phyloP scores from a whole-genome alignment of 805 yeast species.

The Saturnispora besseyi region DNA sequence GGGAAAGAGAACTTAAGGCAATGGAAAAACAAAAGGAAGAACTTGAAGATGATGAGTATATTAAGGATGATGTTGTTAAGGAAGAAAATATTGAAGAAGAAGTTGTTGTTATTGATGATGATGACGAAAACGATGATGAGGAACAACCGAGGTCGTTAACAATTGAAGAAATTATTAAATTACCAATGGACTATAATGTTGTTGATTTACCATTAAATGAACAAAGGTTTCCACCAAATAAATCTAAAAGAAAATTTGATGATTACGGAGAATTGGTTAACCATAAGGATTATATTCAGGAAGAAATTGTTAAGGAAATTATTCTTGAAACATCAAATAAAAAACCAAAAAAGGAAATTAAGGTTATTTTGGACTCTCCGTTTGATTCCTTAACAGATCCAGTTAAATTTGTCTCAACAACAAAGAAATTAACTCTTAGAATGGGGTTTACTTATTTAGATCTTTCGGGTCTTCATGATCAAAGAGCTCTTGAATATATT shows the following conservation, averaged over 20 bases:
- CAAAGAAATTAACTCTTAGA: slow-evolving; percentile 4
- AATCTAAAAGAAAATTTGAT: slow-evolving; percentile 54
- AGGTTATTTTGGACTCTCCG: background rate
- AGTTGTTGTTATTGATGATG: slow-evolving; percentile 19
- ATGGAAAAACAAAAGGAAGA: slow-evolving; percentile 24
- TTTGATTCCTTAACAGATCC: slow-evolving; percentile 7
- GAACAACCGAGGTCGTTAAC: slow-evolving; percentile 17
- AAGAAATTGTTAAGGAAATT: slow-evolving; percentile 13
- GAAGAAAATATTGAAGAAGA: slow-evolving; percentile 24
- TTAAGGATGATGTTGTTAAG: slow-evolving; percentile 10
- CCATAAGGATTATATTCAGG: slow-evolving; percentile 43
- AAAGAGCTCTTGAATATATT: slow-evolving; percentile 8
- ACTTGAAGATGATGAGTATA: slow-evolving; percentile 22
- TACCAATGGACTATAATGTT: slow-evolving; percentile 50
- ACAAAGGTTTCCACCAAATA: slow-evolving; percentile 70
- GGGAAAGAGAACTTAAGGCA: slow-evolving; percentile 27
- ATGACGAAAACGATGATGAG: slow-evolving; percentile 1
- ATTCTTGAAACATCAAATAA: background rate
- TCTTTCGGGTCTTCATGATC: slow-evolving; percentile 8
- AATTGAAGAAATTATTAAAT: slow-evolving; percentile 31
- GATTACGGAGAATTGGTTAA: slow-evolving; percentile 82
- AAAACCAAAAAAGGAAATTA: background rate
- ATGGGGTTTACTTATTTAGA: slow-evolving; percentile 6
- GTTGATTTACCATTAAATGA: slow-evolving; percentile 39
- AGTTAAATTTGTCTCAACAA: slow-evolving; percentile 3